Evolutionary conservation across 768 basidiomycete species (phyloP).

Genomic region (Boletus edulis): DNA sequence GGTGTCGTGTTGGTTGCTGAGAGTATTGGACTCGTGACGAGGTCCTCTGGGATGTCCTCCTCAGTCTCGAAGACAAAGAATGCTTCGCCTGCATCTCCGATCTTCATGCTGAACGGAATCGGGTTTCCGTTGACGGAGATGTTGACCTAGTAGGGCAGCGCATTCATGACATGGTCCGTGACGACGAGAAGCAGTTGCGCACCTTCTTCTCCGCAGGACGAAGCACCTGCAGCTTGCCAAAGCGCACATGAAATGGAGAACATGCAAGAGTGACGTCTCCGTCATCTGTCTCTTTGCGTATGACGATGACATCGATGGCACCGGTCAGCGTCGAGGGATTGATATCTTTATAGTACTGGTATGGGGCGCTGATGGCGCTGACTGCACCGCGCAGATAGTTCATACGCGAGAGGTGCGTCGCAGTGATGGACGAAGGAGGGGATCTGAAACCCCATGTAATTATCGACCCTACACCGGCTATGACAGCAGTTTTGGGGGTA

Average conservation of each 20-base stretch:
- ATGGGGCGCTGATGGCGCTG: constrained; percentile 80
- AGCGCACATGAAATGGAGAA: constrained; percentile 96
- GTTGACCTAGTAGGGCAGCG: constrained; percentile 62
- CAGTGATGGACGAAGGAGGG: not conserved
- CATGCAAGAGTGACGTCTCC: constrained; percentile 75
- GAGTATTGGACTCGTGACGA: constrained; percentile 91
- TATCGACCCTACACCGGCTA: constrained; percentile 12
- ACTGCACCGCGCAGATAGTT: constrained; percentile 88
- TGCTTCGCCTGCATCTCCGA: constrained; percentile 97
- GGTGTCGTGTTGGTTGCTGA: constrained; percentile 47
- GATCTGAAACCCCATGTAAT: constrained; percentile 1
- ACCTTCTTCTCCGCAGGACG: constrained; percentile 94
- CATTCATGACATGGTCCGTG: not conserved
- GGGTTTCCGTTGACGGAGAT: constrained; percentile 82
- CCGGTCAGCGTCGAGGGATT: constrained; percentile 97
- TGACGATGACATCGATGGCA: constrained; percentile 98
- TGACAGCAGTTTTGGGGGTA: constrained; percentile 14
- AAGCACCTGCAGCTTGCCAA: constrained; percentile 96
- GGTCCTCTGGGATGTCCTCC: constrained; percentile 87
- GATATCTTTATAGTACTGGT: constrained; percentile 90
- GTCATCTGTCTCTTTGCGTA: constrained; percentile 66
- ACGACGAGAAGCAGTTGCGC: constrained; percentile 8
- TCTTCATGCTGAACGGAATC: constrained; percentile 96
- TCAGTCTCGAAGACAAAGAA: constrained; percentile 99
- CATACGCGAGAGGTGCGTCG: constrained; percentile 41